Evolutionary conservation across 352 stramenopile species (phyloP).

Genomic region (Phytophthora tentaculata): DNA sequence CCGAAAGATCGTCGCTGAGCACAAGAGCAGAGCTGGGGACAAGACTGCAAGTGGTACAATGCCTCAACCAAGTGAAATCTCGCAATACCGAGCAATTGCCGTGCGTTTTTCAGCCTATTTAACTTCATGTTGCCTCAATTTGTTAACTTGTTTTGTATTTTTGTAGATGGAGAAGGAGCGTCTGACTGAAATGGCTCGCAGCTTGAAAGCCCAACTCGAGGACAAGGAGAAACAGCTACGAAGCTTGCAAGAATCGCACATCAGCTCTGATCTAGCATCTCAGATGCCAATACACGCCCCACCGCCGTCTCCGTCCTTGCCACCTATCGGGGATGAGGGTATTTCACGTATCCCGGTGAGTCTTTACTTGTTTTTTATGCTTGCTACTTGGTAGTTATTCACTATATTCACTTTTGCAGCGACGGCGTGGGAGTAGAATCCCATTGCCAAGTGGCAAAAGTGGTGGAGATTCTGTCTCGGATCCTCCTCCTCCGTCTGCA

Average conservation of each 20-base stretch:
- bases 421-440: constrained; percentile 35
- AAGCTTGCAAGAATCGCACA: constrained; percentile 11
- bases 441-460: constrained; percentile 14
- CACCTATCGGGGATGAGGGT: constrained; percentile 27
- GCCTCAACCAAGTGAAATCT: constrained; percentile 49
- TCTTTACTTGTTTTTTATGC: neutral
- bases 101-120: constrained; percentile 32
- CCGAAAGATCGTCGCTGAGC: constrained; percentile 34
- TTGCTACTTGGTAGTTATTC: neutral
- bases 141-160: neutral
- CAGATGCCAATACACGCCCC: neutral
- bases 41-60: constrained; percentile 34
- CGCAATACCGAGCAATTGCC: constrained; percentile 59
- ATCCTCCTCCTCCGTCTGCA: constrained; percentile 11
- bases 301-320: constrained; percentile 16
- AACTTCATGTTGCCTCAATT: neutral
- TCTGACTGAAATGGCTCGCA: constrained; percentile 54
- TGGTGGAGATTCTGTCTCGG: neutral
- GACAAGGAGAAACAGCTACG: constrained; percentile 63
- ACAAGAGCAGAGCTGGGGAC: constrained; percentile 32
- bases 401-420: constrained; percentile 16
- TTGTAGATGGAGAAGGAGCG: constrained; percentile 81
- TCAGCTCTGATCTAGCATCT: neutral
- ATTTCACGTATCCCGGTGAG: constrained; percentile 46
- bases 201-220: constrained; percentile 62